A percentile compares a stretch with the other conserved stretches of the same genome.
These are phyloP conservation scores for Bathelium albidoporum DNA, from an alignment of 495 filamentous ascomycete species.

Conservation along the genomic window DNA sequence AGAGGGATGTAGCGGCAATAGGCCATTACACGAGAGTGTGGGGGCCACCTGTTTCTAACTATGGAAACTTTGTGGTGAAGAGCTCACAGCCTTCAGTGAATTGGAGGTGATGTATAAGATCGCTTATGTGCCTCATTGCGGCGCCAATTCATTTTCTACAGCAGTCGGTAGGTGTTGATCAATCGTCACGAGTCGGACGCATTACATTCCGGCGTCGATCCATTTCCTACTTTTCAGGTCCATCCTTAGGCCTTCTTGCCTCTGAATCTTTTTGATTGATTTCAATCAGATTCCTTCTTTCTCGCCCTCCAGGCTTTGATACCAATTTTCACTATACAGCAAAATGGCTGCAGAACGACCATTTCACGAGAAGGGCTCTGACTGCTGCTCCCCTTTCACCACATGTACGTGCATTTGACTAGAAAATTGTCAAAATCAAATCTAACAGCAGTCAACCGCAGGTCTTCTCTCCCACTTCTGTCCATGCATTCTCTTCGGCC, in stretches of 20 bases:
- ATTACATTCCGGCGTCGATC: neutral
- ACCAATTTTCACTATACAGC: neutral
- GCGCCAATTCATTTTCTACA: neutral
- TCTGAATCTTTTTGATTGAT: neutral
- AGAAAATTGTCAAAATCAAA: neutral
- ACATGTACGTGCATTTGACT: slow-evolving; percentile 15
- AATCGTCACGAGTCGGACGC: neutral
- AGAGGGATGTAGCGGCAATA: neutral
- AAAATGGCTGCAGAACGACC: neutral
- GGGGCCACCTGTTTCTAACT: neutral
- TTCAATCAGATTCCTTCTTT: neutral
- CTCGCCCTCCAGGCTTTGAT: neutral
- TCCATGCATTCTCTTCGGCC: slow-evolving; percentile 46
- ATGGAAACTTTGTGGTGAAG: neutral
- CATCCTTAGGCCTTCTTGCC: neutral
- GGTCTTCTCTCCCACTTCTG: slow-evolving; percentile 38
- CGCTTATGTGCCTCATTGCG: neutral
- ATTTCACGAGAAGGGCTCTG: slow-evolving; percentile 6
- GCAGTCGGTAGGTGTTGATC: neutral
- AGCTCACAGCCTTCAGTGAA: neutral
- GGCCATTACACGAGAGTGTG: neutral
- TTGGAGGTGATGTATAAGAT: neutral
- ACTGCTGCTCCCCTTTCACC: slow-evolving; percentile 18
- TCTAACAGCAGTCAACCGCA: slow-evolving; percentile 7
- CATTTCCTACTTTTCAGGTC: neutral